Evolutionary conservation across 116 monocot species (phyloP), one percentile per base, ranked within the genome.

Genomic region (Zostera marina): DNA sequence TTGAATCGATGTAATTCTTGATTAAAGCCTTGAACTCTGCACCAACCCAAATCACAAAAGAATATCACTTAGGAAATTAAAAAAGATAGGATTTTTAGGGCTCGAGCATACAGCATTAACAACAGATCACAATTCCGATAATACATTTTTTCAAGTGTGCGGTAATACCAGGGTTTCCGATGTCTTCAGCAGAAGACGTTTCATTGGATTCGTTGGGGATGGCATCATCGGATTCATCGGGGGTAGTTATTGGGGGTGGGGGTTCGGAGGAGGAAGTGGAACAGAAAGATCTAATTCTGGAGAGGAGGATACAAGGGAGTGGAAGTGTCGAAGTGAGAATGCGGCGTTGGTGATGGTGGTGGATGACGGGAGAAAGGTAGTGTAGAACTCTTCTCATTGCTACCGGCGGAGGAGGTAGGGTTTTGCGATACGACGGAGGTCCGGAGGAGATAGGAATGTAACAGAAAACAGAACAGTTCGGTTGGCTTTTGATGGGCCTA

Each of bases 1-100:
- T 39, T 3, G 64, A 69, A 11, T 85, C 51, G 52, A 76, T 70
- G 69, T 86, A 98, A 24, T 62, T 64, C 51, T 87, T 74, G 10
- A 98, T 71, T 52, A 64, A 71, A 19, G 56, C 47, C 54, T 87
- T 89, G 40, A 98, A 53, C 59, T 98, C 86, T 79, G 68, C 40
- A 56, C 16, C 17, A 63, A 11, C 22, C 13, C 55, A 55, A 20
- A 7, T 55, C 1, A 9, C 4, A 55, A 23, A 32, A 25, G 14
- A 21, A 14, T 42, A 17, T 44, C 42, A 32, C 1, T 13, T 22
- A 41, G 1, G 22, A 59, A 44, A 13, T 38, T 40, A 41, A 7
- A 66, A 66, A 53, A 17, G 41, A 12, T 0, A 11, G 15, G 0
- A 24, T 11, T 3, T 3, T 45, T 42, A 4, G 22, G 13, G 24